These are phyloP conservation scores for Gastrolobium villosum DNA, from an alignment of 306 rosid species.

Conservation along the genomic window DNA sequence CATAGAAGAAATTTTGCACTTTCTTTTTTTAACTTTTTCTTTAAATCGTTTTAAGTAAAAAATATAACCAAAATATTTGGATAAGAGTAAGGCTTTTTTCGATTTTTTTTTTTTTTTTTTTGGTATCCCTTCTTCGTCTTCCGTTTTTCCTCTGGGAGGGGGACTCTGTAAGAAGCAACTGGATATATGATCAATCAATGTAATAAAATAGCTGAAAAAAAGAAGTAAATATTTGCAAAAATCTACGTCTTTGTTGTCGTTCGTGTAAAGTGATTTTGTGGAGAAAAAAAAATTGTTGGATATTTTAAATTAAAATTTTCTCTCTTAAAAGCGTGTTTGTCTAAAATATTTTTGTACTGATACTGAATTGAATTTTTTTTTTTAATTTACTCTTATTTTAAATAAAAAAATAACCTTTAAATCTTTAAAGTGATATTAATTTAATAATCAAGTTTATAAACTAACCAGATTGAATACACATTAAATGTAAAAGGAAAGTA, in stretches of 20 bases:
- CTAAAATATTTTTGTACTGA: no score
- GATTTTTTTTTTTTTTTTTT: not conserved
- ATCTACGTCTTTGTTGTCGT: not conserved
- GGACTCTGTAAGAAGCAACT: constrained; percentile 43
- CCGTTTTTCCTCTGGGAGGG: constrained; percentile 30
- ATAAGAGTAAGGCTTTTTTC: constrained; percentile 1
- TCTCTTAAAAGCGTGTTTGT: no score
- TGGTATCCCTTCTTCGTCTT: not conserved
- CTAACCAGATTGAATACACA: no score
- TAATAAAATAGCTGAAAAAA: constrained; percentile 48
- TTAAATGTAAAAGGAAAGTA: not conserved
- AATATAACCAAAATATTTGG: constrained; percentile 36
- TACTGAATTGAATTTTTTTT: no score
- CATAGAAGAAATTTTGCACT: constrained; percentile 58
- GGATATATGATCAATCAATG: constrained; percentile 14
- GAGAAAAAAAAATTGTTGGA: no score
- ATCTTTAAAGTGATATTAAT: no score
- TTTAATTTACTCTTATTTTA: no score
- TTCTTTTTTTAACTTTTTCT: not conserved
- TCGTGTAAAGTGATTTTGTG: no score
- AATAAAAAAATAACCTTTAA: no score
- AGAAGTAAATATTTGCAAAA: constrained; percentile 44
- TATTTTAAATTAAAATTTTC: no score
- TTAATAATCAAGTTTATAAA: no score
- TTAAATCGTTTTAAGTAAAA: constrained; percentile 32